These are phyloP conservation scores for Nemania bipapillata DNA, from an alignment of 2,329 filamentous ascomycete genomes.

Conservation along the genomic window DNA sequence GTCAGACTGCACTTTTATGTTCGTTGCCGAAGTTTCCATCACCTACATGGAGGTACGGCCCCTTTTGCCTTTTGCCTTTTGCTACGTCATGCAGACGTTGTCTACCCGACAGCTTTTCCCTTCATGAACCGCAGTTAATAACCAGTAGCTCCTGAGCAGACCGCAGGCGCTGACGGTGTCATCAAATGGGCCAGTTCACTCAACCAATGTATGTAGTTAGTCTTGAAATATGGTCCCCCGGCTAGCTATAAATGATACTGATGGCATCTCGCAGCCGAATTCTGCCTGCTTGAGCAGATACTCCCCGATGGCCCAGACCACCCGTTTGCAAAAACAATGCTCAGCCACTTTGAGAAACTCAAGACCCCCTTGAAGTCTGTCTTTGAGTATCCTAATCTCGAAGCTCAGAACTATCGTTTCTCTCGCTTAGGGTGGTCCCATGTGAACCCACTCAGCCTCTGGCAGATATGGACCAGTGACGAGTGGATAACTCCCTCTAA, in stretches of 20 bases:
- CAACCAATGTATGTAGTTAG: slow-evolving; percentile 65
- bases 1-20: slow-evolving; percentile 72
- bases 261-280: slow-evolving; percentile 66
- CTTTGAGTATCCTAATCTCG: slow-evolving; percentile 72
- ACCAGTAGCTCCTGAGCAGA: slow-evolving; percentile 43
- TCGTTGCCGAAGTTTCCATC: slow-evolving; percentile 88
- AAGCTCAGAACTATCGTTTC: slow-evolving; percentile 77
- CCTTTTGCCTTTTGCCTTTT: not conserved
- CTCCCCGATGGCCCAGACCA: slow-evolving; percentile 80
- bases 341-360: slow-evolving; percentile 82
- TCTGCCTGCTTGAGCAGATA: slow-evolving; percentile 88
- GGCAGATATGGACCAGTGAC: slow-evolving; percentile 82
- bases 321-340: slow-evolving; percentile 88
- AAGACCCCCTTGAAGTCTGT: slow-evolving; percentile 82
- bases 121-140: not conserved
- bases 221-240: not conserved
- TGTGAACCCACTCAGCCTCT: slow-evolving; percentile 74
- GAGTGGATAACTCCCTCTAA: slow-evolving; percentile 71
- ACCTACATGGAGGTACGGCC: slow-evolving; percentile 78
- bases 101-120: not conserved
- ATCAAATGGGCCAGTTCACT: slow-evolving; percentile 81
- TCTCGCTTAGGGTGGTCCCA: slow-evolving; percentile 72
- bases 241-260: slow-evolving; percentile 22
- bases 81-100: not conserved
- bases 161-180: slow-evolving; percentile 75